Percentiles rank a stretch among this genome's conserved stretches.
Evolutionary conservation across 306 rosid species (phyloP).

Genomic region (Lablab purpureus): DNA sequence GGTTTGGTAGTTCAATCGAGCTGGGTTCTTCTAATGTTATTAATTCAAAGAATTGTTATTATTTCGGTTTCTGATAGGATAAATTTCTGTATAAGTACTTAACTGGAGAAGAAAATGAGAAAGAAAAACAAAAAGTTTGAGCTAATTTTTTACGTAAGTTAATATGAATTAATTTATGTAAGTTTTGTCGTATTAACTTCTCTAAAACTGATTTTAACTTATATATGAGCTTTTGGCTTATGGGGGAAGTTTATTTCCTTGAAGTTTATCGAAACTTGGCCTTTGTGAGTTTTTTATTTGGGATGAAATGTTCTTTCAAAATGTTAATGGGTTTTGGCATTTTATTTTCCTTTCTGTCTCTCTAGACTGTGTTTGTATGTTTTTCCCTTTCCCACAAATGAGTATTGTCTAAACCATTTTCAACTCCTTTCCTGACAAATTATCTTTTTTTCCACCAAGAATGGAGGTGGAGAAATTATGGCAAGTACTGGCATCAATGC

Average conservation of each 20-base stretch:
- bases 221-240: not conserved
- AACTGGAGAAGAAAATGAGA: too few relatives aligned
- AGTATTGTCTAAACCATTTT: not conserved
- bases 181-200: not conserved
- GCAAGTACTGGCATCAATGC: conserved; percentile 48
- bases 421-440: conserved; percentile 20
- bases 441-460: conserved; percentile 45
- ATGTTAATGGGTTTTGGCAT: not conserved
- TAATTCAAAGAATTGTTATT: not conserved
- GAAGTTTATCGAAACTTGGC: not conserved
- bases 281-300: not conserved
- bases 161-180: not conserved
- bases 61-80: not conserved
- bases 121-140: too few relatives aligned
- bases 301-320: not conserved
- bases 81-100: not conserved
- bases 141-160: not conserved
- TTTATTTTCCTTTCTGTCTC: not conserved
- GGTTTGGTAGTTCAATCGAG: not conserved
- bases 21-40: not conserved
- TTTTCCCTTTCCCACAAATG: conserved; percentile 1
- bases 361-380: not conserved
- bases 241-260: not conserved
- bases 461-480: conserved; percentile 53
- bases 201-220: not conserved